Conservation (phyloP, 805 yeast species). For the Wickerhamomyces chambardii region DNA sequence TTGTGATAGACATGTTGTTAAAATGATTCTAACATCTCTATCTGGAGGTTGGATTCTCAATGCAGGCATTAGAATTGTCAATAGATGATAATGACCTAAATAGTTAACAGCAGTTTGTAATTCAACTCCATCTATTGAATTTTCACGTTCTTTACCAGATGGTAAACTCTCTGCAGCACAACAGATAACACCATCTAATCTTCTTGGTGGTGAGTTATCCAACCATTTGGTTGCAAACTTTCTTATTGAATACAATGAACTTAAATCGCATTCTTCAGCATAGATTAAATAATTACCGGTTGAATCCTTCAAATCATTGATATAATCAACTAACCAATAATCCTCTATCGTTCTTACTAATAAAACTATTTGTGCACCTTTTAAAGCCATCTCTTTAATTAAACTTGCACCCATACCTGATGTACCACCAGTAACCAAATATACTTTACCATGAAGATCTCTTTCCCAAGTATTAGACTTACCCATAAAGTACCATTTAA, state of each 20-base stretch:
- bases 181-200: conserved; percentile 85
- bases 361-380: conserved; percentile 83
- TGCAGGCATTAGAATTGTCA: conserved; percentile 76
- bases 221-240: conserved; percentile 93
- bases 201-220: conserved; percentile 81
- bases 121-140: conserved; percentile 79
- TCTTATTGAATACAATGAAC: conserved; percentile 66
- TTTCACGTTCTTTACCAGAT: conserved; percentile 49
- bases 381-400: conserved; percentile 60
- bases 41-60: conserved; percentile 88
- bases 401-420: conserved; percentile 80
- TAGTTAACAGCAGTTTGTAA: conserved; percentile 78
- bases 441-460: conserved; percentile 85
- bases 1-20: conserved; percentile 75
- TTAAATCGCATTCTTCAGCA: conserved; percentile 84
- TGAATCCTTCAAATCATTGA: conserved; percentile 64
- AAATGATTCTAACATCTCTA: conserved; percentile 78
- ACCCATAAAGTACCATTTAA: conserved; percentile 77
- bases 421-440: conserved; percentile 85
- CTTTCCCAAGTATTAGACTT: conserved; percentile 84
- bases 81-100: conserved; percentile 70
- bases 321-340: conserved; percentile 71
- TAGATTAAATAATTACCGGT: conserved; percentile 71
- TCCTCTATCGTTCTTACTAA: conserved; percentile 56
- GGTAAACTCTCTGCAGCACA: conserved; percentile 84